These are phyloP conservation scores for Dendrobium officinale DNA, from an alignment of 106 monocot species.

Conservation along the genomic window DNA sequence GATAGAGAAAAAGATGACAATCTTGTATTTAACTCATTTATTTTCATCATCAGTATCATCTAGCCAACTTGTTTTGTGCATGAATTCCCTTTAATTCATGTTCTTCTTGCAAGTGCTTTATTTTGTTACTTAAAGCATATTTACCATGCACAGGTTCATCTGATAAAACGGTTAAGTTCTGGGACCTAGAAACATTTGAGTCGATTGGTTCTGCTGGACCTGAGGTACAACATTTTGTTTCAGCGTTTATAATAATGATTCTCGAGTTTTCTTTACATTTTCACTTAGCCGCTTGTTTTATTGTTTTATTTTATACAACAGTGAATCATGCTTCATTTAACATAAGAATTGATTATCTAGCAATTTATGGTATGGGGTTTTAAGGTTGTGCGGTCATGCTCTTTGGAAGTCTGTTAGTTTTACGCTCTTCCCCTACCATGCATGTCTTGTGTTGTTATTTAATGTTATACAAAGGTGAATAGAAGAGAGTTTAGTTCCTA, in stretches of 20 bases:
- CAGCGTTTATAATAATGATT: background rate
- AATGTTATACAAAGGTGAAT: too few species aligned
- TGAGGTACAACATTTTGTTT: conserved; percentile 50
- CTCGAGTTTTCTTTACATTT: background rate
- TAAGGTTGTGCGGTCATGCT: background rate
- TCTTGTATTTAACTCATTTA: background rate
- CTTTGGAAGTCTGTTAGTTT: background rate
- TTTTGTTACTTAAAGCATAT: background rate
- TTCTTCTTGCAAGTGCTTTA: background rate
- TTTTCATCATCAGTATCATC: background rate
- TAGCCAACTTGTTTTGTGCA: background rate
- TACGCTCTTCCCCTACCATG: background rate
- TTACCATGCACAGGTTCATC: conserved; percentile 59
- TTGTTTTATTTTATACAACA: background rate
- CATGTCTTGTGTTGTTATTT: background rate
- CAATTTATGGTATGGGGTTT: background rate
- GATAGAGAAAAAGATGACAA: background rate
- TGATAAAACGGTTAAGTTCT: conserved; percentile 93
- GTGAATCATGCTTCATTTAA: background rate
- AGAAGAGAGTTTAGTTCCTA: too few species aligned
- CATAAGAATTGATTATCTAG: background rate
- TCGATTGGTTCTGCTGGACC: conserved; percentile 88
- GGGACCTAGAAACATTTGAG: conserved; percentile 99
- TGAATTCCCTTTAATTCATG: background rate
- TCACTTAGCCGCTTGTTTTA: background rate